phyloP scores from a whole-genome alignment of 2,329 filamentous ascomycete species.

The Aspergillus amoenus region DNA sequence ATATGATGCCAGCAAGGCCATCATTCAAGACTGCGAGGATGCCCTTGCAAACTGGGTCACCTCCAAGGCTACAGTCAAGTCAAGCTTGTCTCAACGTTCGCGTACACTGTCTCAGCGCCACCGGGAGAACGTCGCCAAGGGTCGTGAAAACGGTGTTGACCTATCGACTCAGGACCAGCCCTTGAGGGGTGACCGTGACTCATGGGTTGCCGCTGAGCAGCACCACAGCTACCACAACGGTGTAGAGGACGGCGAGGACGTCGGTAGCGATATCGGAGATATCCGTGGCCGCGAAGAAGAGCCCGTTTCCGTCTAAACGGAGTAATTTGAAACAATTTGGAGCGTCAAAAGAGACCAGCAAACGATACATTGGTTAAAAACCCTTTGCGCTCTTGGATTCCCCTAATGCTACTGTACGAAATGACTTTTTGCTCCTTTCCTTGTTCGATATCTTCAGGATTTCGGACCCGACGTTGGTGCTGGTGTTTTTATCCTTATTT shows the following conservation, averaged over 20 bases:
- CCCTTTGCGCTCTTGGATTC: constrained; percentile 12
- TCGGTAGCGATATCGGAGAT: constrained; percentile 34
- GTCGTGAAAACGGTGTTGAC: constrained; percentile 72
- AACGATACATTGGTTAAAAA: constrained; percentile 11
- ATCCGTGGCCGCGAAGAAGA: constrained; percentile 38
- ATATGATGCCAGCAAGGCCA: constrained; percentile 96
- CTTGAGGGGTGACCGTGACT: constrained; percentile 71
- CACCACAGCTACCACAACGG: constrained; percentile 46
- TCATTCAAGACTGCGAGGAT: constrained; percentile 99
- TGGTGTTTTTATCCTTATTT: constrained; percentile 10
- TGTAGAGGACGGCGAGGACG: constrained; percentile 42
- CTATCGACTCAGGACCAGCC: constrained; percentile 79
- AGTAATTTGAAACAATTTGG: not conserved
- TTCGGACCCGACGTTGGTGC: constrained; percentile 13
- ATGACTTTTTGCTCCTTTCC: not conserved
- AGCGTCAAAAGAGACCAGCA: not conserved
- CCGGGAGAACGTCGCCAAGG: constrained; percentile 66
- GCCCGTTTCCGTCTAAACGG: constrained; percentile 23
- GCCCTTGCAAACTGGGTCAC: constrained; percentile 95
- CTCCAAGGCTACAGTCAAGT: constrained; percentile 81
- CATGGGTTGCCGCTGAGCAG: constrained; percentile 75
- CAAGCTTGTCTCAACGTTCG: constrained; percentile 82
- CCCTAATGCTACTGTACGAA: constrained; percentile 3
- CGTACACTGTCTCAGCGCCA: constrained; percentile 85
- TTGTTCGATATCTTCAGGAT: not conserved